These are phyloP conservation scores for Coniosporium tulheliwenetii DNA, from an alignment of 2,329 filamentous ascomycete genomes.

Conservation along the genomic window DNA sequence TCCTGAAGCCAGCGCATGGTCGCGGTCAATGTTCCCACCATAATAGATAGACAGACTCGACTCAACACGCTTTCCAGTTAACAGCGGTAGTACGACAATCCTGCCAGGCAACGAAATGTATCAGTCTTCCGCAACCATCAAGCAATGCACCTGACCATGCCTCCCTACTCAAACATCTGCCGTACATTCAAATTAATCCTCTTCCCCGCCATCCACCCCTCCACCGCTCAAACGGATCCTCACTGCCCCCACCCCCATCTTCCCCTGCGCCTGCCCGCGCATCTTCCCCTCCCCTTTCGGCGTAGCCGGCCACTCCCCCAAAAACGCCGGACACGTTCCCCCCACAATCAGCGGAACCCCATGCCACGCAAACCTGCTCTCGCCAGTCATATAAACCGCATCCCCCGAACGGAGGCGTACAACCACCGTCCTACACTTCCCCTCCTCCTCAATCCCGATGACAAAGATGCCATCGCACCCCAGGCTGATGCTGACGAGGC, in stretches of 20 bases:
- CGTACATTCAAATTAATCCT: constrained; percentile 84
- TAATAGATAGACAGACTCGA: no score
- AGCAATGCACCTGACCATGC: background rate
- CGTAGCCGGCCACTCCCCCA: constrained; percentile 56
- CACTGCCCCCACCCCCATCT: constrained; percentile 5
- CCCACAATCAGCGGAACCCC: constrained; percentile 77
- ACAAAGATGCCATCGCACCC: constrained; percentile 87
- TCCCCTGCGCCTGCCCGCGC: constrained; percentile 14
- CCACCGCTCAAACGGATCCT: constrained; percentile 47
- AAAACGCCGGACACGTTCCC: constrained; percentile 59
- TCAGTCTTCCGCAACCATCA: no score
- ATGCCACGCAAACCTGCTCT: constrained; percentile 84
- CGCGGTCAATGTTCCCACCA: no score
- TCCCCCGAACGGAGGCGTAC: constrained; percentile 70
- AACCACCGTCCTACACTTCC: constrained; percentile 24
- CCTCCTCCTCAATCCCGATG: constrained; percentile 41
- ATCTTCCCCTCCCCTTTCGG: constrained; percentile 17
- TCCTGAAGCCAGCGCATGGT: no score
- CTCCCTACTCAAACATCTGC: constrained; percentile 53
- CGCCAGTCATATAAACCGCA: constrained; percentile 74
- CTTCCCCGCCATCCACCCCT: constrained; percentile 79
- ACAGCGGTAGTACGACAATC: no score
- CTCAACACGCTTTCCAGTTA: no score
- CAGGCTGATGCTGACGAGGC: constrained; percentile 71
- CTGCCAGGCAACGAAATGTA: no score